Evolutionary conservation across 2,329 filamentous ascomycete species (phyloP).

Genomic region (Phyllosticta capitalensis): DNA sequence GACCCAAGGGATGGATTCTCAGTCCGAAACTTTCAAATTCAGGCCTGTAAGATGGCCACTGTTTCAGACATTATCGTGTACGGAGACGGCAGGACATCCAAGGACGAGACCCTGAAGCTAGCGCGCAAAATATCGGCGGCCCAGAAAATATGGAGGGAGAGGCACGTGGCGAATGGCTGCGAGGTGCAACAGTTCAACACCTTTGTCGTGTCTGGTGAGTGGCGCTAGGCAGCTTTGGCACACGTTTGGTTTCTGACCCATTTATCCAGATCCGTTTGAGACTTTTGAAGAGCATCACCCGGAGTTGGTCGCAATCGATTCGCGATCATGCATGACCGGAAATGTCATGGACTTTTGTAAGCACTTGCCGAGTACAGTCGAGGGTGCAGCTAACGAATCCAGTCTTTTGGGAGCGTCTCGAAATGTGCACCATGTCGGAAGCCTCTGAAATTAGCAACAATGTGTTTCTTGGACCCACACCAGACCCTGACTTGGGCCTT

Average conservation of each 20-base stretch:
- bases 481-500: constrained; percentile 50
- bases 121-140: constrained; percentile 60
- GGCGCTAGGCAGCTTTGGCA: constrained; percentile 18
- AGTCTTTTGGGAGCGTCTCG: constrained; percentile 73
- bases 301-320: constrained; percentile 66
- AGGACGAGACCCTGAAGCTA: constrained; percentile 55
- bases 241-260: constrained; percentile 24
- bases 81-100: constrained; percentile 57
- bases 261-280: constrained; percentile 48
- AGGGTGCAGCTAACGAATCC: constrained; percentile 1
- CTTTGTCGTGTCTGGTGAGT: constrained; percentile 58
- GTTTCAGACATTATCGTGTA: constrained; percentile 92
- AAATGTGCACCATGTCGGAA: constrained; percentile 91
- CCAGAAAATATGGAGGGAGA: constrained; percentile 64
- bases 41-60: constrained; percentile 76
- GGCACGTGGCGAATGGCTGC: constrained; percentile 45
- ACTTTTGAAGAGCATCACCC: constrained; percentile 62
- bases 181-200: constrained; percentile 67
- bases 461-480: constrained; percentile 83
- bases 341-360: constrained; percentile 74
- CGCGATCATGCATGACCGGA: constrained; percentile 60
- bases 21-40: constrained; percentile 95
- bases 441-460: constrained; percentile 83
- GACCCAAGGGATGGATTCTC: constrained; percentile 89
- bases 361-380: constrained; percentile 16